A percentile compares a stretch with the other conserved stretches of the same genome.
Evolutionary conservation across 2,329 filamentous ascomycete species (phyloP).

Genomic region (Dryadomyces quercus-mongolicae): DNA sequence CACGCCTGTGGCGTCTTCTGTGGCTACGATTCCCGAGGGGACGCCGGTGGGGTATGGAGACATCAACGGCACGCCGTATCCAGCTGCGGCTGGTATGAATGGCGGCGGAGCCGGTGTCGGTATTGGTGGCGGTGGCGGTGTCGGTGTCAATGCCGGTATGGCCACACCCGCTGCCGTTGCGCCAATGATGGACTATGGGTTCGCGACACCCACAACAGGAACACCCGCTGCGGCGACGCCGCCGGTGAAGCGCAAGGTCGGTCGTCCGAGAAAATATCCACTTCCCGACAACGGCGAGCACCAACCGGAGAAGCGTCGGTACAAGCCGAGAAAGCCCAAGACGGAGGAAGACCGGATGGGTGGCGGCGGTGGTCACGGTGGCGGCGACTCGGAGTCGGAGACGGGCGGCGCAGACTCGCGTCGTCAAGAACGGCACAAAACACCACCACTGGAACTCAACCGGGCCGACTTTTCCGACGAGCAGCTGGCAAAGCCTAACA

Average conservation of each 20-base stretch:
- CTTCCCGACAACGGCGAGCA: slow-evolving; percentile 40
- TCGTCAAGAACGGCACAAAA: slow-evolving; percentile 51
- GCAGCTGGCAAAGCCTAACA: slow-evolving; percentile 48
- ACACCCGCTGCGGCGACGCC: slow-evolving; percentile 40
- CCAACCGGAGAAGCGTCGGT: slow-evolving; percentile 51
- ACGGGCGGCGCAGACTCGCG: slow-evolving; percentile 36
- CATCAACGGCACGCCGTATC: too few species aligned
- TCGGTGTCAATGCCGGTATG: too few species aligned
- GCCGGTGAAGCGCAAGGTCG: slow-evolving; percentile 51
- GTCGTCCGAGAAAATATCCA: slow-evolving; percentile 52
- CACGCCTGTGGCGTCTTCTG: background rate
- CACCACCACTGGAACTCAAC: slow-evolving; percentile 44
- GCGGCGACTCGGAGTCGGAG: slow-evolving; percentile 24
- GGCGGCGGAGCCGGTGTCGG: too few species aligned
- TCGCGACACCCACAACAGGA: slow-evolving; percentile 28
- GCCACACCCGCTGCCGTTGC: too few species aligned
- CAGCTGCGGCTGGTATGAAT: background rate
- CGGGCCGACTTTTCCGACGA: slow-evolving; percentile 44
- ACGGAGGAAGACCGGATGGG: slow-evolving; percentile 38
- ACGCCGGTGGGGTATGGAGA: background rate
- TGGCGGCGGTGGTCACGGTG: slow-evolving; percentile 1
- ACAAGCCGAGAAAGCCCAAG: slow-evolving; percentile 43
- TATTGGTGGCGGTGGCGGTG: too few species aligned
- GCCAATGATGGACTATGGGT: background rate
- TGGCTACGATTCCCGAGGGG: background rate